Percentiles rank a stretch among this genome's conserved stretches.
Conservation (phyloP, 495 filamentous ascomycete species). For the Aspergillus bridgeri region DNA sequence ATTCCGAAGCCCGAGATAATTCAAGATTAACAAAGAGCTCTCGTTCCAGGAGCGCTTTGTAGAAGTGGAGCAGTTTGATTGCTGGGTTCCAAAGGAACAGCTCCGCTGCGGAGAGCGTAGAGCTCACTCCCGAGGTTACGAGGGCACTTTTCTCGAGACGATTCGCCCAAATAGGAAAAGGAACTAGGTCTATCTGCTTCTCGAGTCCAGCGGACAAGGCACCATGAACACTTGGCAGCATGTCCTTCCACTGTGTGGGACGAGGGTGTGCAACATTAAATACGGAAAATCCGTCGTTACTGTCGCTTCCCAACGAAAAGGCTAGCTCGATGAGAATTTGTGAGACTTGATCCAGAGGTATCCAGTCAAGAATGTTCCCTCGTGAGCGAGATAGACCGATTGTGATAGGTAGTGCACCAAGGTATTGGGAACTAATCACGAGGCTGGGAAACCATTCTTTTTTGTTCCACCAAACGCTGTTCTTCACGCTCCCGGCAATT, state of each 20-base stretch:
- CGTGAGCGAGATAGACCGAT: constrained; percentile 5
- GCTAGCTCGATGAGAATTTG: neutral
- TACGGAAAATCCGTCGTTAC: neutral
- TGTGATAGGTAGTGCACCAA: constrained; percentile 13
- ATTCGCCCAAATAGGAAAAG: neutral
- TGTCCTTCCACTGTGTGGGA: neutral
- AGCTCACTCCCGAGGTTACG: neutral
- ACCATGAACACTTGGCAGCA: neutral
- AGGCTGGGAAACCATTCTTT: constrained; percentile 34
- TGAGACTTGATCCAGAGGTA: neutral
- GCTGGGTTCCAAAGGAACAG: neutral
- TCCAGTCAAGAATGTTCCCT: constrained; percentile 1
- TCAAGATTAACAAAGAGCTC: neutral
- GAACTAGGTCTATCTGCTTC: neutral
- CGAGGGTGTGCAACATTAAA: neutral
- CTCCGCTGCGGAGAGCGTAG: neutral
- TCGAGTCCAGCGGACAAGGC: neutral
- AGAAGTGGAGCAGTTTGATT: neutral
- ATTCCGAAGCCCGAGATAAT: neutral
- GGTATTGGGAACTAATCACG: constrained; percentile 15
- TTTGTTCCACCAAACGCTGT: constrained; percentile 29
- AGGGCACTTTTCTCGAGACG: neutral
- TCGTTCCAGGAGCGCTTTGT: neutral
- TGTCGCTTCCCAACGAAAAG: neutral
- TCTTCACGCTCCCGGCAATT: constrained; percentile 43